Evolutionary conservation across 257 asterid genomes (phyloP).

Genomic region (Solanum chilense): DNA sequence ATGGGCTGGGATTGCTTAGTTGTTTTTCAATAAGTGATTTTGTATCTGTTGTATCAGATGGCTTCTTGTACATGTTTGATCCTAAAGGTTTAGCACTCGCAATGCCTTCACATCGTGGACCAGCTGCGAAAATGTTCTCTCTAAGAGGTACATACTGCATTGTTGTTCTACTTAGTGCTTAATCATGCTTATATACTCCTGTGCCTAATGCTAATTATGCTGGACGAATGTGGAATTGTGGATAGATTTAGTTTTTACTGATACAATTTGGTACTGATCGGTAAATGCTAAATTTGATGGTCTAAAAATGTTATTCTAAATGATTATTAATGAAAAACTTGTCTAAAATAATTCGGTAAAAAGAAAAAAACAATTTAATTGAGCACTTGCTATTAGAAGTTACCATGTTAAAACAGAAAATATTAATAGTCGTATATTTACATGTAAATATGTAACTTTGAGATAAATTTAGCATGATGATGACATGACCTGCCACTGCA

Average conservation of each 20-base stretch:
- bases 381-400: neutral
- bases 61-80: slow-evolving; percentile 84
- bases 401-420: neutral
- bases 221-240: neutral
- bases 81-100: slow-evolving; percentile 83
- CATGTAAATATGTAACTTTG: neutral
- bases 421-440: neutral
- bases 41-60: slow-evolving; percentile 78
- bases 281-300: neutral
- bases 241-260: neutral
- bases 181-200: neutral
- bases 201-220: neutral
- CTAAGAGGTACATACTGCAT: slow-evolving; percentile 48
- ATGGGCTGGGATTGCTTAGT: slow-evolving; percentile 91
- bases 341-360: neutral
- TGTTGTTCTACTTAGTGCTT: neutral
- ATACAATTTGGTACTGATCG: neutral
- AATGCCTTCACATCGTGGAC: slow-evolving; percentile 49
- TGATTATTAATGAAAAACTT: neutral
- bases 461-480: neutral
- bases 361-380: neutral
- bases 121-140: slow-evolving; percentile 84
- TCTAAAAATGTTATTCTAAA: neutral
- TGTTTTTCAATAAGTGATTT: slow-evolving; percentile 82
- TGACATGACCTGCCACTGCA: neutral